Conservation (phyloP, 352 stramenopile species). For the Blastocystis sp. region DNA sequence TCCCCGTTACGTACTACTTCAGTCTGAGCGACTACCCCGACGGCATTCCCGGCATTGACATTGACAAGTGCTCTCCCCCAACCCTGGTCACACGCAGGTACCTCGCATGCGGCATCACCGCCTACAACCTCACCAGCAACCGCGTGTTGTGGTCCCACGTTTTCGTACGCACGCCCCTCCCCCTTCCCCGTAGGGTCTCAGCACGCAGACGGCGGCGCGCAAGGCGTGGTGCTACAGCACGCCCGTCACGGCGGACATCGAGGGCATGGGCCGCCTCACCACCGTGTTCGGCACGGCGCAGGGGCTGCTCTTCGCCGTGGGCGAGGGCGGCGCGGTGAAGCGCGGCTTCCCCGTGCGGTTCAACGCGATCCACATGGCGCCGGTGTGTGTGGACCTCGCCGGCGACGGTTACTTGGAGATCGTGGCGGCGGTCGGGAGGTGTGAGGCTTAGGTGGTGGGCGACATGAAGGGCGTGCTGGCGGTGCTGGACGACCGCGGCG, state of each 20-base stretch:
- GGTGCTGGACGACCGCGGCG: conserved; percentile 26
- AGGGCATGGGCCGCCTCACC: conserved; percentile 24
- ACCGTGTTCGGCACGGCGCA: conserved; percentile 33
- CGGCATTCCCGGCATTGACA: conserved; percentile 24
- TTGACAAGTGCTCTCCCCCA: conserved; percentile 11
- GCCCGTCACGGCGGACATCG: conserved; percentile 23
- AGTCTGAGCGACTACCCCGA: conserved; percentile 25
- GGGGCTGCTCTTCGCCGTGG: conserved; percentile 29
- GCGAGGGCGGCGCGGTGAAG: not conserved
- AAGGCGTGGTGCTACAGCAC: conserved; percentile 43
- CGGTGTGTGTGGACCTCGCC: conserved; percentile 30
- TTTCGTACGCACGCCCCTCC: not conserved
- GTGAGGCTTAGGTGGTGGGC: conserved; percentile 2
- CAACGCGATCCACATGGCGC: conserved; percentile 16
- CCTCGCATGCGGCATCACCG: conserved; percentile 28
- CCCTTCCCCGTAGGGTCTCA: conserved; percentile 22
- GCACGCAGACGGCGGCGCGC: not conserved
- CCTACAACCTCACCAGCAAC: not conserved
- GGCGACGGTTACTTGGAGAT: conserved; percentile 55
- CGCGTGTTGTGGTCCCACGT: conserved; percentile 13
- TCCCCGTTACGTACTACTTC: conserved; percentile 51
- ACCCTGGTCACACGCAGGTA: not conserved
- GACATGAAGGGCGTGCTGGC: conserved; percentile 38
- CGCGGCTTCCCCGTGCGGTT: conserved; percentile 54
- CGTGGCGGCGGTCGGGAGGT: not conserved